Evolutionary conservation across 805 yeast genomes (phyloP).

Genomic region (Torulaspora maleeae): DNA sequence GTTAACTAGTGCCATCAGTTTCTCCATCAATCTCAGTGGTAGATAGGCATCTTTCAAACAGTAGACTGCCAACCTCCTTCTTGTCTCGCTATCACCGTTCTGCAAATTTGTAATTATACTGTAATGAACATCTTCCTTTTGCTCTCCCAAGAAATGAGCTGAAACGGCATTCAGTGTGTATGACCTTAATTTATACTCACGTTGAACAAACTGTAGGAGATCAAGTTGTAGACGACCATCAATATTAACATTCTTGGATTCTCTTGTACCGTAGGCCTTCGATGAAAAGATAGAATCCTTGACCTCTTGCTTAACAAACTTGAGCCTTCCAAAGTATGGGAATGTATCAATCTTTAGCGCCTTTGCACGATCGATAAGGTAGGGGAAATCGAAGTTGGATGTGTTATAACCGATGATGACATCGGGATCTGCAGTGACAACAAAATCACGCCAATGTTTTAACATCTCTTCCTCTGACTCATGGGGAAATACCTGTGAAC

Average conservation of each 20-base stretch:
- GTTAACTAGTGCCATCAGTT: conserved; percentile 92
- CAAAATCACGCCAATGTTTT: conserved; percentile 78
- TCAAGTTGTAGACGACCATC: conserved; percentile 97
- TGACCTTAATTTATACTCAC: conserved; percentile 91
- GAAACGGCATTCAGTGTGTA: conserved; percentile 94
- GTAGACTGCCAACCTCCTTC: conserved; percentile 93
- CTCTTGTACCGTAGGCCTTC: conserved; percentile 94
- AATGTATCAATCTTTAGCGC: conserved; percentile 61
- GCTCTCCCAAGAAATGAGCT: conserved; percentile 89
- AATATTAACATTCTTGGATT: conserved; percentile 82
- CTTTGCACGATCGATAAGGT: conserved; percentile 78
- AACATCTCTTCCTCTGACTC: conserved; percentile 78
- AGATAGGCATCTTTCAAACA: conserved; percentile 94
- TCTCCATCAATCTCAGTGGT: conserved; percentile 83
- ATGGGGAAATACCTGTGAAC: conserved; percentile 79
- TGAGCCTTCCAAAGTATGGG: conserved; percentile 83
- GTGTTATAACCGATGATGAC: conserved; percentile 95
- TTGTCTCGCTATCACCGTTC: conserved; percentile 85
- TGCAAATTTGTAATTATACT: conserved; percentile 93
- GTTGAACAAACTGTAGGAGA: conserved; percentile 82
- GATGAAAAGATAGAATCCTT: conserved; percentile 84
- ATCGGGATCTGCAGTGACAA: conserved; percentile 85
- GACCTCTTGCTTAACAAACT: conserved; percentile 63
- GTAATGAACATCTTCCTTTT: conserved; percentile 97
- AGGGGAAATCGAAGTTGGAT: conserved; percentile 92